These are phyloP conservation scores for Amanita fuliginea DNA, from an alignment of 768 basidiomycete species.

Conservation along the genomic window DNA sequence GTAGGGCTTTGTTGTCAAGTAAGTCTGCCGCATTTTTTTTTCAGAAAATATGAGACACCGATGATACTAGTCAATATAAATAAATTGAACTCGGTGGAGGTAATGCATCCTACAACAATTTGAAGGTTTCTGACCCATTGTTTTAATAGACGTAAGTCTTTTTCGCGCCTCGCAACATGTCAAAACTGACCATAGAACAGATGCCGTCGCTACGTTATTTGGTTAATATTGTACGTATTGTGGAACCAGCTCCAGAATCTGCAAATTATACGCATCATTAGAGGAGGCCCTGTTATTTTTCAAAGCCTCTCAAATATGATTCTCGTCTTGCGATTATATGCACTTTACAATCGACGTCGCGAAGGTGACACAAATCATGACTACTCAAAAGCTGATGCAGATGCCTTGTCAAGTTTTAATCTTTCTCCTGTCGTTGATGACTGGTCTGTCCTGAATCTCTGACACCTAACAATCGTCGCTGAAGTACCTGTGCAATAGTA, in stretches of 20 bases:
- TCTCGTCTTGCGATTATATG: neutral
- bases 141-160: neutral
- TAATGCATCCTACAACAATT: neutral
- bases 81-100: neutral
- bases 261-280: neutral
- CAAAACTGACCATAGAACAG: neutral
- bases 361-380: neutral
- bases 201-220: neutral
- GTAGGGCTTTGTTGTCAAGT: neutral
- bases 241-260: neutral
- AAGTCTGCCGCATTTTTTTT: neutral
- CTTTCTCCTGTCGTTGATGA: neutral
- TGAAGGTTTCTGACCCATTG: neutral
- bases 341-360: neutral
- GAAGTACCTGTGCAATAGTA: too few species aligned
- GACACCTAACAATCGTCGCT: too few species aligned
- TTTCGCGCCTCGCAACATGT: neutral
- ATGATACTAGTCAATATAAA: neutral
- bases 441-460: too few species aligned
- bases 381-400: neutral
- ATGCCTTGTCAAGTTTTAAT: neutral
- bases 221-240: neutral
- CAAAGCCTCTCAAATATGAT: neutral
- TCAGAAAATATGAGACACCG: neutral
- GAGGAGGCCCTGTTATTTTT: too few species aligned